Evolutionary conservation across 2,329 filamentous ascomycete species (phyloP), one percentile per base, ranked within the genome.

Genomic region (Corynespora cassiicola): DNA sequence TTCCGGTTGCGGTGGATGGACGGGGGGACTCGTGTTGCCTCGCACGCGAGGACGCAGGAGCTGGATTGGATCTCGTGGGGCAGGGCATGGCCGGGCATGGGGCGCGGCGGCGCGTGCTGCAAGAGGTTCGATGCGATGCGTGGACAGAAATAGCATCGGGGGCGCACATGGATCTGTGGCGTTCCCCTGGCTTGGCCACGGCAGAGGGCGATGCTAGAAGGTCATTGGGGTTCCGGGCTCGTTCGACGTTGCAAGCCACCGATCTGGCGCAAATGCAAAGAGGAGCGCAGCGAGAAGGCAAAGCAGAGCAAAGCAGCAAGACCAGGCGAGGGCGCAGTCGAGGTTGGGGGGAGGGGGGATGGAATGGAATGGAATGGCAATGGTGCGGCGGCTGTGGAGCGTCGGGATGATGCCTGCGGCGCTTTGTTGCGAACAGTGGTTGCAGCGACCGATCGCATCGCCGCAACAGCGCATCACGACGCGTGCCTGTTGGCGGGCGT

Each of bases 181-280:
- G 11, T 25, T 4, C 8, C 19, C n/a, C 20, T 30, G 26, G 22
- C 28, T n/a, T n/a, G 21, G 7, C 4, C 31, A 12, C 17, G 10
- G 20, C 9, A 8, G 11, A 14, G 16, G 12, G 35, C 16, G 12
- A 25, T 31, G 35, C 31, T 29, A 19, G 42, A 36, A 24, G 42
- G 19, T 34, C 24, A n/a, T 18, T 28, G 36, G 36, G 19, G 17
- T 45, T 50, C 42, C 42, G 42, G 35, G 44, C 47, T 41, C 51
- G 55, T 56, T 59, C 53, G 45, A 58, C 55, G 58, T 58, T 58
- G 46, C 45, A 55, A 56, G 57, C 56, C 57, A 57, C 52, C 41
- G 44, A 52, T 55, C 39, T 37, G 22, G 39, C 22, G 19, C 21
- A 25, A n/a, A 25, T 28, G 18, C 16, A 17, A 27, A 26, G 27